Evolutionary conservation across 2,329 filamentous ascomycete species (phyloP), one percentile per base, ranked within the genome.

Genomic region (Aspergillus spinulosporus): DNA sequence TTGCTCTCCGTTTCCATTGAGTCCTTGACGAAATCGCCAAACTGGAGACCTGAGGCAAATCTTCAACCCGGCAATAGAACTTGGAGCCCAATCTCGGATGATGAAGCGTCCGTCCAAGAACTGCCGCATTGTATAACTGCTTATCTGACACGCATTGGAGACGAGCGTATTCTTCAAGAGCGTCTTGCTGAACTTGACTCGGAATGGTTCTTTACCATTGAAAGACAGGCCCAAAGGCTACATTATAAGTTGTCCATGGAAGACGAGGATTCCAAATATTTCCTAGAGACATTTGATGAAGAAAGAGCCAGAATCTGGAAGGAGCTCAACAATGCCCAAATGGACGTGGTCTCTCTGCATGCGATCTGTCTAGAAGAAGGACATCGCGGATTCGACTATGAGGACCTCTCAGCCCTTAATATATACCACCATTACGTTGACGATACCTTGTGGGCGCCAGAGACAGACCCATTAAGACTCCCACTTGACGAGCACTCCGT

Each of bases 161-260:
- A 70, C 9, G 56, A 63, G 6, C 61, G 59, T 1, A 53, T 69
- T n/a, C 58, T 64, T 29, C 60, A 63, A n/a, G 65, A 67, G 36
- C 60, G 58, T 1, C 57, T 68, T 3, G 31, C 44, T 0, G 62
- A 68, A 1, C 49, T 70, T 3, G 62, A 67, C 29, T 37, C 48
- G 1, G 60, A 68, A 37, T 62, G 61, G 48, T 43, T 60, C 1
- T 45, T 45, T 6, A 56, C 62, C 9, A 49, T 52, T 28, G 60
- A 66, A 7, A 62, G 62, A 28, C 56, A 57, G 9, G 36, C 54
- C 1, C 54, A 61, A 14, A 49, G 62, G 21, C 28, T 50, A 12
- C 46, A 54, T 0, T 31, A 62, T 6, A 49, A 59, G 12, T 44
- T 63, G 3, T 36, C 59, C 0, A 52, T 69, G n/a, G 64, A 28